Conservation (phyloP, 495 filamentous ascomycete genomes). For the Cairneyella variabilis region DNA sequence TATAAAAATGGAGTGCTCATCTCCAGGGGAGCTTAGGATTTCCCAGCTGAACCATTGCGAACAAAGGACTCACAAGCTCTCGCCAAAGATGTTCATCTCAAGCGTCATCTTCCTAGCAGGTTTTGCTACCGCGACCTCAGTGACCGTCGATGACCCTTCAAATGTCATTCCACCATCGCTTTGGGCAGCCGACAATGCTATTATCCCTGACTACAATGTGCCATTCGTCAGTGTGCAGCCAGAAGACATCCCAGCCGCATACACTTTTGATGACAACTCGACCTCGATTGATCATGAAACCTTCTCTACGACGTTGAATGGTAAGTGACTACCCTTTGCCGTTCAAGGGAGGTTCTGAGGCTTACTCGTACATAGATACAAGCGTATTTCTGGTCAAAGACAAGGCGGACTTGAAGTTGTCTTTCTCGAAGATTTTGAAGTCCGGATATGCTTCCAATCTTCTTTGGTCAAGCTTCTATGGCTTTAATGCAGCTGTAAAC, state of each 20-base stretch:
- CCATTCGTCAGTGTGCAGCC: conserved; percentile 9
- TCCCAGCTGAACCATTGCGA: too few species aligned
- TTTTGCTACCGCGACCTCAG: neutral
- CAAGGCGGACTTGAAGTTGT: conserved; percentile 7
- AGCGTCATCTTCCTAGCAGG: neutral
- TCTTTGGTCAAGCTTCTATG: conserved; percentile 13
- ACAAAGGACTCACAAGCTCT: too few species aligned
- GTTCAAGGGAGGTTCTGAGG: too few species aligned
- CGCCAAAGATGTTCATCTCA: neutral
- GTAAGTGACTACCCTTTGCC: too few species aligned
- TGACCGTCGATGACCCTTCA: conserved; percentile 5
- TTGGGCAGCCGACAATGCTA: conserved; percentile 10
- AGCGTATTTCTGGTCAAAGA: conserved; percentile 9
- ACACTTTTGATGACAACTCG: conserved; percentile 5
- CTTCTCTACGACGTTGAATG: conserved; percentile 10
- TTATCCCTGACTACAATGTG: conserved; percentile 4
- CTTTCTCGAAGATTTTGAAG: conserved; percentile 12
- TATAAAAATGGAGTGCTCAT: too few species aligned
- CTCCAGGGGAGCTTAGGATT: too few species aligned
- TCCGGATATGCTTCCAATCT: conserved; percentile 14
- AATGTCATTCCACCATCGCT: conserved; percentile 1
- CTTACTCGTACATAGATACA: too few species aligned
- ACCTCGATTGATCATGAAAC: conserved; percentile 1
- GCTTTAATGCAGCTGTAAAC: conserved; percentile 15
- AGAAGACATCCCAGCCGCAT: neutral